Conservation (phyloP, 345 rosid species). For the Lepidium africanum region DNA sequence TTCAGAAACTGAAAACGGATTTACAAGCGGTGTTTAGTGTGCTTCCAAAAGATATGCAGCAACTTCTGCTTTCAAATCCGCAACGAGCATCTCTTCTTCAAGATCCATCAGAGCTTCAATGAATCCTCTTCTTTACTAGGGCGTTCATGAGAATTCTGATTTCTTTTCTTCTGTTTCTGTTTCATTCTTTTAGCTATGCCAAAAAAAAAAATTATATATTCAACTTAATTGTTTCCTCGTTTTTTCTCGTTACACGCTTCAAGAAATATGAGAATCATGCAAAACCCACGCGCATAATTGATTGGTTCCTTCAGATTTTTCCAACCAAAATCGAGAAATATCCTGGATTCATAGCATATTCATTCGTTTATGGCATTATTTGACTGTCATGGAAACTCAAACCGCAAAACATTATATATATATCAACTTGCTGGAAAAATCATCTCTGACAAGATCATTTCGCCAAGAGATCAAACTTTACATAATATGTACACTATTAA, state of each 20-base stretch:
- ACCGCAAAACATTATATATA: not conserved
- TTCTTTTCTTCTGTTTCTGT: not conserved
- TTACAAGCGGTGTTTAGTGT: conserved; percentile 59
- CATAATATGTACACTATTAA: conserved; percentile 10
- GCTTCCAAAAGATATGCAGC: conserved; percentile 82
- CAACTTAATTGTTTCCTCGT: not conserved
- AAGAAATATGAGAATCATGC: not conserved
- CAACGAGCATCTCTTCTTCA: conserved; percentile 67
- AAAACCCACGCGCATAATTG: not conserved
- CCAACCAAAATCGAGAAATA: not conserved
- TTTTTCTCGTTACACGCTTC: not conserved
- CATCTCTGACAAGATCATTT: not conserved
- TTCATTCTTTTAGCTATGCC: conserved; percentile 10
- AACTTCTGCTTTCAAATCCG: conserved; percentile 83
- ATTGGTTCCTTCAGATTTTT: not conserved
- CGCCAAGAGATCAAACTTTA: conserved; percentile 9
- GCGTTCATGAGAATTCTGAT: not conserved
- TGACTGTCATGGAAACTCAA: not conserved
- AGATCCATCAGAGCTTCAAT: conserved; percentile 25
- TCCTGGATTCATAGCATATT: not conserved
- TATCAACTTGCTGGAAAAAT: not conserved
- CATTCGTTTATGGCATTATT: not conserved
- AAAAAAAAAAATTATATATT: not conserved
- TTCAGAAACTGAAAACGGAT: conserved; percentile 72
- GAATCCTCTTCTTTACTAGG: conserved; percentile 2